A percentile compares a stretch with the other conserved stretches of the same genome.
These are phyloP conservation scores for Albatrellus ellisii DNA, from an alignment of 768 basidiomycete species.

Conservation along the genomic window DNA sequence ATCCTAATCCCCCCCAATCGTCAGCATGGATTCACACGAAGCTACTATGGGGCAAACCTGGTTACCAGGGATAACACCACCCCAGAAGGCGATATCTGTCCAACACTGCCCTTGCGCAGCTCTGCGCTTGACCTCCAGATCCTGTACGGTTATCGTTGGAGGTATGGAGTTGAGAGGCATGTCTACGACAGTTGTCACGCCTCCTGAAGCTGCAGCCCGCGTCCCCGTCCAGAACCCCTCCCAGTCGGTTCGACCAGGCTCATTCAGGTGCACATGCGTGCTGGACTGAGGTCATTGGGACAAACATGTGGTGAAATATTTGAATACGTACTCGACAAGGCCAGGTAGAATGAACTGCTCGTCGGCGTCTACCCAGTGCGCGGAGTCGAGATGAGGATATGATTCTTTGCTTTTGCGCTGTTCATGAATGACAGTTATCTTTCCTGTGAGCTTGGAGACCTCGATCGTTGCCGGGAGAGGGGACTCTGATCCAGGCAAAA, in stretches of 20 bases:
- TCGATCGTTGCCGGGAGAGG: slow-evolving; percentile 28
- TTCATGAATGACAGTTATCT: slow-evolving; percentile 24
- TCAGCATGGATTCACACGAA: not conserved
- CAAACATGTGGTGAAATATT: not conserved
- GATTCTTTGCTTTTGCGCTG: slow-evolving; percentile 9
- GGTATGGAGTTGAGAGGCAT: slow-evolving; percentile 99
- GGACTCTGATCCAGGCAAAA: slow-evolving; percentile 15
- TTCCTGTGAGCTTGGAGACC: slow-evolving; percentile 25
- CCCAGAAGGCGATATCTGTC: slow-evolving; percentile 87
- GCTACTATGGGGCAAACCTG: slow-evolving; percentile 30
- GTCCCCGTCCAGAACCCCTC: slow-evolving; percentile 94
- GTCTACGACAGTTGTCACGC: slow-evolving; percentile 91
- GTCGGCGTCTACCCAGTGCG: slow-evolving; percentile 24
- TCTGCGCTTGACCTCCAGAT: slow-evolving; percentile 56
- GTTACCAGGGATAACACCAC: slow-evolving; percentile 89
- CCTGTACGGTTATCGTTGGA: slow-evolving; percentile 76
- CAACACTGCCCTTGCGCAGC: slow-evolving; percentile 65
- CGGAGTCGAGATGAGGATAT: slow-evolving; percentile 17
- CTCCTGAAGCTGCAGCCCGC: slow-evolving; percentile 79
- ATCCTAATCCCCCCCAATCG: slow-evolving; percentile 26
- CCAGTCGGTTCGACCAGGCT: slow-evolving; percentile 89
- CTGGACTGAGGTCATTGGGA: slow-evolving; percentile 24
- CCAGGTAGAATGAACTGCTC: slow-evolving; percentile 35
- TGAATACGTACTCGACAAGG: slow-evolving; percentile 36
- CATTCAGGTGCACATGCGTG: slow-evolving; percentile 87